Percentiles rank a stretch among this genome's conserved stretches.
Conservation (phyloP, 768 basidiomycete species). For the Artomyces pyxidatus region DNA sequence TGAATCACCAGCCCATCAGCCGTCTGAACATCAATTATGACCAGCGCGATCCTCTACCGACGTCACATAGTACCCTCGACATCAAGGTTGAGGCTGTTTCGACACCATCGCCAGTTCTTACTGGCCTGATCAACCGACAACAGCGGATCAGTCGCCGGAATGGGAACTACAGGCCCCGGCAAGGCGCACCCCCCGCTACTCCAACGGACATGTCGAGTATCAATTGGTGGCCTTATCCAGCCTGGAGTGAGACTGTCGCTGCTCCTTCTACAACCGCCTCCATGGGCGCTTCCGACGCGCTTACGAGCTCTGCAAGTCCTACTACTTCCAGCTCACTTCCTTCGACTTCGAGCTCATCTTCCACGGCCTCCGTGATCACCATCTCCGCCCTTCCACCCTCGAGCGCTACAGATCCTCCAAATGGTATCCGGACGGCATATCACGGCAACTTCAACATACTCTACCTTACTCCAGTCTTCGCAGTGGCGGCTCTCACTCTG, state of each 20-base stretch:
- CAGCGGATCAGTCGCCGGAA: neutral
- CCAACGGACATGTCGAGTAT: slow-evolving; percentile 17
- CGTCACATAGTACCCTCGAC: too few species aligned
- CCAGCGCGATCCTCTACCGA: too few species aligned
- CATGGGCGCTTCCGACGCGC: neutral
- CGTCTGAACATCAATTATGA: neutral
- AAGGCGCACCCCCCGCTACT: neutral
- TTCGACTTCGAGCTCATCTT: neutral
- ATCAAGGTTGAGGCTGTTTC: too few species aligned
- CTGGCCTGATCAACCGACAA: too few species aligned
- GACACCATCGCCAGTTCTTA: too few species aligned
- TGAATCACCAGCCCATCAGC: neutral
- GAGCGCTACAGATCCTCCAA: slow-evolving; percentile 5
- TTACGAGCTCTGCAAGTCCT: neutral
- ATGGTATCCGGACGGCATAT: slow-evolving; percentile 6
- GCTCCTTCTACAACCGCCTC: neutral
- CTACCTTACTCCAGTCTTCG: slow-evolving; percentile 24
- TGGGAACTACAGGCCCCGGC: neutral
- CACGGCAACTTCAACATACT: slow-evolving; percentile 17
- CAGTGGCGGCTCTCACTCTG: slow-evolving; percentile 17
- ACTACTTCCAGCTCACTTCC: neutral
- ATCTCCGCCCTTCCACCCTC: slow-evolving; percentile 22
- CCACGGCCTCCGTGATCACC: slow-evolving; percentile 8
- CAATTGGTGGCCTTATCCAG: slow-evolving; percentile 28
- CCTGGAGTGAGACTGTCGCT: slow-evolving; percentile 17